A percentile compares a stretch with the other conserved stretches of the same genome.
Evolutionary conservation across 352 stramenopile genomes (phyloP).

Genomic region (Elongisporangium anandrum): DNA sequence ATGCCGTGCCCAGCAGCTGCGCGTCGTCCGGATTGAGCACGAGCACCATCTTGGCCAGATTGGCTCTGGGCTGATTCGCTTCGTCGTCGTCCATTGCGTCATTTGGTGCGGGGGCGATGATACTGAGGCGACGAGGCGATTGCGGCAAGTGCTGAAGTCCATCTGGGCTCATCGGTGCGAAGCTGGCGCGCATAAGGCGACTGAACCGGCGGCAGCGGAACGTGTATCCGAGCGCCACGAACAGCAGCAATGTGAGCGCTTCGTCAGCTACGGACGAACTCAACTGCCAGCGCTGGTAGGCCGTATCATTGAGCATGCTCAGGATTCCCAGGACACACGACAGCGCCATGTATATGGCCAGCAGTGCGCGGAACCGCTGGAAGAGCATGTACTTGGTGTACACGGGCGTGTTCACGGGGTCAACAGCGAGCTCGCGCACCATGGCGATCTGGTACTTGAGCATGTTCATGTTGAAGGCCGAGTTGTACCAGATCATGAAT

Average conservation of each 20-base stretch:
- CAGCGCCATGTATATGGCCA: constrained; percentile 51
- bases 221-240: constrained; percentile 40
- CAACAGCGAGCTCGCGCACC: constrained; percentile 45
- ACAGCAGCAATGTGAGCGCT: constrained; percentile 35
- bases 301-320: constrained; percentile 34
- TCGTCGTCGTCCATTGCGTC: constrained; percentile 15
- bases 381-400: constrained; percentile 70
- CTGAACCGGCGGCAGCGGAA: constrained; percentile 60
- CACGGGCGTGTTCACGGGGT: constrained; percentile 43
- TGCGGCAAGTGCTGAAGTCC: neutral
- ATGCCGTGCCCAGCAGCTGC: no score
- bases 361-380: constrained; percentile 34
- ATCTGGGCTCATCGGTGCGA: neutral
- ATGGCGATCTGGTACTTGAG: constrained; percentile 62
- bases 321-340: constrained; percentile 40
- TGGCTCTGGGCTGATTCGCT: neutral
- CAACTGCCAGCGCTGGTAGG: constrained; percentile 28
- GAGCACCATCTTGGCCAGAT: constrained; percentile 19
- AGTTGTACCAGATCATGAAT: constrained; percentile 72
- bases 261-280: constrained; percentile 29
- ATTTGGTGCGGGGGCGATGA: neutral
- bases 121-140: constrained; percentile 5
- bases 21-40: constrained; percentile 29
- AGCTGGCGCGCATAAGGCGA: constrained; percentile 29
- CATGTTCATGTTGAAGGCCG: constrained; percentile 66